These are phyloP conservation scores for Chloris gayana DNA, from an alignment of 176 grass and related monocot species.

Conservation along the genomic window DNA sequence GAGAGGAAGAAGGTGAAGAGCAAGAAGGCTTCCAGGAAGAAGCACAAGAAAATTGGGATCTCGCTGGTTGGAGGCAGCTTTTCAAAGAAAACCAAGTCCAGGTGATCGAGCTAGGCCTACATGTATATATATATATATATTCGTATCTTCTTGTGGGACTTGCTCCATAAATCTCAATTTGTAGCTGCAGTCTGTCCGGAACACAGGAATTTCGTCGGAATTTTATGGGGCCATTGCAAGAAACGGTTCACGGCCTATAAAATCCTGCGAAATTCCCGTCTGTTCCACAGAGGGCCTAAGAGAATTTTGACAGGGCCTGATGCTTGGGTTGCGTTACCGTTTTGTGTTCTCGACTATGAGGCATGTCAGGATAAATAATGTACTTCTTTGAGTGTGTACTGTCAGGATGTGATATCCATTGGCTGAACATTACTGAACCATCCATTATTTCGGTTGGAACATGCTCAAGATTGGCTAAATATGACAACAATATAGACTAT, in stretches of 20 bases:
- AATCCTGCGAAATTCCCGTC: constrained; percentile 31
- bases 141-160: background rate
- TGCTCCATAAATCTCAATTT: constrained; percentile 38
- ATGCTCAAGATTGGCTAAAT: background rate
- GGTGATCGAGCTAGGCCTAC: constrained; percentile 22
- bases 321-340: background rate
- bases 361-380: background rate
- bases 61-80: constrained; percentile 42
- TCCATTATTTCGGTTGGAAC: background rate
- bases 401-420: background rate
- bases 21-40: constrained; percentile 17
- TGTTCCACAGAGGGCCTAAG: background rate
- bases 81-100: constrained; percentile 52
- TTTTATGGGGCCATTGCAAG: background rate
- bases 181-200: constrained; percentile 1
- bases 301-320: background rate
- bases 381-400: background rate
- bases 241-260: background rate
- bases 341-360: background rate
- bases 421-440: background rate
- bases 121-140: background rate
- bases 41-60: constrained; percentile 25
- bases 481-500: background rate
- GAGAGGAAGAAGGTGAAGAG: constrained; percentile 18
- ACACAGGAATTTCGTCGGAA: constrained; percentile 9